Base-by-base conservation (phyloP, 345 rosid species). In the Citrus unshiu region DNA sequence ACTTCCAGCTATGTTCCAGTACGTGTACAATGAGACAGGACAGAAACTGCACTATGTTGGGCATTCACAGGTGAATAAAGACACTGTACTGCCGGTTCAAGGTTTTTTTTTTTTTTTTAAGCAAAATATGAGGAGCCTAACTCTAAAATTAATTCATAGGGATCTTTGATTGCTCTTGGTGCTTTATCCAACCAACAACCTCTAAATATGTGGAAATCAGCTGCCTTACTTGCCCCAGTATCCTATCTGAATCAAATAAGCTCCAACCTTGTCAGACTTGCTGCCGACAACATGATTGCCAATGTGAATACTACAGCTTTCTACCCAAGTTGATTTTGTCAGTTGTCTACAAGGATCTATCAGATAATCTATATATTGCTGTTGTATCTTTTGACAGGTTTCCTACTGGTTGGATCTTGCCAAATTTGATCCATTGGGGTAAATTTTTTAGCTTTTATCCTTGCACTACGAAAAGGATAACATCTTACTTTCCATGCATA, bases 21-120 rank as follows among this genome's bases (percentile, higher is more conserved):
- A 89, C 39, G 87, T 89, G 29, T 56, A 82, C 30, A 60, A 78
- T 34, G 79, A 80, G 34, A 82, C 90, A 0, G 86, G 85, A 37
- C 88, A 87, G 80, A 85, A 82, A 32, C 77, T 89, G 73, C 92
- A 89, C 79, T 84, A 84, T 57, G 86, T 87, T 78, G 91, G 89
- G 19, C 88, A 86, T 74, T 88, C 95, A 29, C 84, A 34, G 87
- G 94, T 86, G 74, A 79, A 9, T n/a, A 40, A 25, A 43, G 6
- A 7, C 37, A 24, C 25, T 66, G 24, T n/a, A 22, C 49, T 9
- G 30, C 34, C 22, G 14, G 16, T 32, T 30, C 18, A 19, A 4
- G 43, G 49, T 43, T 43, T 10, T 10, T 43, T 43, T 10, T 10
- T 10, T 43, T 64, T 65, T 4, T 0, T 3, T 61, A 18, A 49